These are phyloP conservation scores for Wickerhamomyces alni DNA, from an alignment of 805 yeast genomes.

Conservation along the genomic window DNA sequence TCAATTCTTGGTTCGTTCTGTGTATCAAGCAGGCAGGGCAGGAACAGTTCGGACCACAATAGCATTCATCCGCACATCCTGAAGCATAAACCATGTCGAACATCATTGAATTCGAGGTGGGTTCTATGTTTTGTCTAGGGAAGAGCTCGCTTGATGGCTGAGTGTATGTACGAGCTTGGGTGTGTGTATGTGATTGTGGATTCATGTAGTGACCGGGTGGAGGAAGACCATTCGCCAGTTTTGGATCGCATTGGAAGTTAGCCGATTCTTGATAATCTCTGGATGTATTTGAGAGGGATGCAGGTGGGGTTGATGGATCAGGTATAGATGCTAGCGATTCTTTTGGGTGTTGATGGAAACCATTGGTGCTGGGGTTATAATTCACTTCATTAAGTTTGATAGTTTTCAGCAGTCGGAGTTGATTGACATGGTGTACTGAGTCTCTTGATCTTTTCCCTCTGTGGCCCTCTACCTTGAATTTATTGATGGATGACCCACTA, in stretches of 20 bases:
- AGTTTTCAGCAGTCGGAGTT: conserved; percentile 12
- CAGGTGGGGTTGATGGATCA: background rate
- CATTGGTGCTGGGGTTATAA: conserved; percentile 2
- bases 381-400: conserved; percentile 12
- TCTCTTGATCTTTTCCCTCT: conserved; percentile 4
- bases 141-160: too few relatives aligned
- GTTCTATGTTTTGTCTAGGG: too few relatives aligned
- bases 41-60: conserved; percentile 21
- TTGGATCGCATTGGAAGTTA: too few relatives aligned
- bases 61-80: conserved; percentile 22
- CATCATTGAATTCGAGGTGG: background rate
- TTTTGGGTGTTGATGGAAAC: background rate
- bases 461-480: conserved; percentile 8
- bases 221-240: too few relatives aligned
- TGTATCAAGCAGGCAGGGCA: conserved; percentile 24
- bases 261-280: too few relatives aligned
- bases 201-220: too few relatives aligned
- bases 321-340: too few relatives aligned
- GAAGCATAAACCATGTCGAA: conserved; percentile 17
- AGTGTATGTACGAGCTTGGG: too few relatives aligned
- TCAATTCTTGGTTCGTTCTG: conserved; percentile 21
- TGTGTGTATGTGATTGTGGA: too few relatives aligned
- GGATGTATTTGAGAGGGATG: background rate
- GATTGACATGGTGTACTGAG: conserved; percentile 6
- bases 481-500: conserved; percentile 12